A percentile compares a stretch with the other conserved stretches of the same genome.
Conservation (phyloP, 441 rosid genomes). For the Bocquillonia castaneifolia region DNA sequence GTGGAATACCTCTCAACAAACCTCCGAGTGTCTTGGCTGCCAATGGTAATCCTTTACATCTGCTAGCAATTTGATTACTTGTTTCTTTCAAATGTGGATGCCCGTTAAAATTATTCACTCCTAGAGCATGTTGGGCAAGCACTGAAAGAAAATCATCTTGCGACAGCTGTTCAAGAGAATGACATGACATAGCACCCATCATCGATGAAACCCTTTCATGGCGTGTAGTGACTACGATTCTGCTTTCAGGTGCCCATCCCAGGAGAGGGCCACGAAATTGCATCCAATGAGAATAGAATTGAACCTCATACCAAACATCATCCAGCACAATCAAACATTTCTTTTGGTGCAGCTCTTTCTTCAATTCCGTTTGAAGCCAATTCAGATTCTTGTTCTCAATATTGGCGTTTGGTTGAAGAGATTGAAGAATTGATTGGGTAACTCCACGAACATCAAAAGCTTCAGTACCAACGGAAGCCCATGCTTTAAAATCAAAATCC, state of each 20-base stretch:
- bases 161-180: neutral
- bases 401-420: neutral
- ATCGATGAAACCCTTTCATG: neutral
- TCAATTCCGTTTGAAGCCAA: slow-evolving; percentile 17
- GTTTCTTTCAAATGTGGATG: slow-evolving; percentile 8
- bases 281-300: neutral
- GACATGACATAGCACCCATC: neutral
- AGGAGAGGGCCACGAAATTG: neutral
- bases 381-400: slow-evolving; percentile 3
- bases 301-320: slow-evolving; percentile 31
- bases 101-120: neutral
- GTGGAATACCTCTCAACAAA: neutral
- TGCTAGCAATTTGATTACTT: slow-evolving; percentile 9
- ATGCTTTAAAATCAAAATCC: slow-evolving; percentile 11
- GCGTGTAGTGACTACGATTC: neutral
- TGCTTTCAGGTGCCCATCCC: slow-evolving; percentile 3
- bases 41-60: slow-evolving; percentile 13
- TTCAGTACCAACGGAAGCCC: slow-evolving; percentile 26
- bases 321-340: neutral
- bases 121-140: slow-evolving; percentile 21
- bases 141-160: slow-evolving; percentile 11
- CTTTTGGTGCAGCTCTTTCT: slow-evolving; percentile 17
- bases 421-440: slow-evolving; percentile 8
- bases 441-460: slow-evolving; percentile 15
- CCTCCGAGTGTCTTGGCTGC: slow-evolving; percentile 15